phyloP scores from a whole-genome alignment of 306 rosid genomes.

The peach (Prunus persica) region Prunus_persica_NCBIv2 NC_034014.1:384001-384500 shows the following conservation, averaged over 20 bases:
- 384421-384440: slow-evolving; percentile 76
- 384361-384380: slow-evolving; percentile 81
- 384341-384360: slow-evolving; percentile 97
- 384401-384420: slow-evolving; percentile 87
- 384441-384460: slow-evolving; percentile 65
- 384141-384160: slow-evolving; percentile 55
- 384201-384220: slow-evolving; percentile 93
- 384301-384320: slow-evolving; percentile 97
- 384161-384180: slow-evolving; percentile 62
- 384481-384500: slow-evolving; percentile 77
- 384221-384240: slow-evolving; percentile 89
- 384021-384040: slow-evolving; percentile 66
- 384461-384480: slow-evolving; percentile 61
- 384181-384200: slow-evolving; percentile 93
- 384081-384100: slow-evolving; percentile 49
- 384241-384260: slow-evolving; percentile 61
- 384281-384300: slow-evolving; percentile 69
- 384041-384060: slow-evolving; percentile 68
- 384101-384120: slow-evolving; percentile 79
- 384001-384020: slow-evolving; percentile 97
- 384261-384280: slow-evolving; percentile 72
- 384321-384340: slow-evolving; percentile 77
- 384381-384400: slow-evolving; percentile 91
- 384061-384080: slow-evolving; percentile 65
- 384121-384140: slow-evolving; percentile 66